Conservation (phyloP, 352 stramenopile species). For the Phytophthora aleatoria region DNA sequence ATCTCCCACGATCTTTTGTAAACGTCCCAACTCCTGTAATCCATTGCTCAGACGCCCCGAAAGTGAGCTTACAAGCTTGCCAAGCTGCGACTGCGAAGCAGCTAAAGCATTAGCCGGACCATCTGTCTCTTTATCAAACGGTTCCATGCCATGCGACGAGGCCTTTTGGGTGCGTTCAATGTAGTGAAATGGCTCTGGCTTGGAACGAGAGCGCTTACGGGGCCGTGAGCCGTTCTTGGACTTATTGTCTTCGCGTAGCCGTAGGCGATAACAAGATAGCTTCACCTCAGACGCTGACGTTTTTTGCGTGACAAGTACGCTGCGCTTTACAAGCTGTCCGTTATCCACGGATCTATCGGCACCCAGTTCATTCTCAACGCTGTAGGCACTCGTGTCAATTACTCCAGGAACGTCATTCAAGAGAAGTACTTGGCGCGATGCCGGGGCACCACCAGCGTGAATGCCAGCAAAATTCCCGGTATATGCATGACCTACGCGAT, state of each 20-base stretch:
- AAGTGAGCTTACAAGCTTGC: constrained; percentile 48
- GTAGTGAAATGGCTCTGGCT: constrained; percentile 32
- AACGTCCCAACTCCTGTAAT: constrained; percentile 38
- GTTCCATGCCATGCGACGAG: constrained; percentile 24
- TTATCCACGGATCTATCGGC: constrained; percentile 10
- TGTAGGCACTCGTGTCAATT: constrained; percentile 4
- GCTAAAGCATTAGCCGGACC: constrained; percentile 3
- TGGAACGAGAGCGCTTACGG: constrained; percentile 39
- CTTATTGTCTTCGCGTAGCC: constrained; percentile 36
- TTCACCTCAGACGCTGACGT: constrained; percentile 21
- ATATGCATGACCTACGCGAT: constrained; percentile 46
- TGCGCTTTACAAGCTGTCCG: constrained; percentile 46
- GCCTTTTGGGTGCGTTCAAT: constrained; percentile 67
- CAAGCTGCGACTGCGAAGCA: constrained; percentile 49
- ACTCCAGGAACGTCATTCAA: constrained; percentile 41
- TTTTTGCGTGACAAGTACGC: constrained; percentile 54
- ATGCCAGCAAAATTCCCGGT: constrained; percentile 35
- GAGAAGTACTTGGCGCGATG: constrained; percentile 40
- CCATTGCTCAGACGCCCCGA: constrained; percentile 44
- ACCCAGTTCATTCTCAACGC: background rate
- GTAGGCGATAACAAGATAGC: constrained; percentile 46
- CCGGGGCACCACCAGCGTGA: background rate
- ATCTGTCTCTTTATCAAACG: constrained; percentile 12
- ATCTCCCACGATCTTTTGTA: constrained; percentile 44
- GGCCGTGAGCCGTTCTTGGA: constrained; percentile 19